These are phyloP conservation scores for Balakata baccata DNA, from an alignment of 345 rosid genomes.

Conservation along the genomic window DNA sequence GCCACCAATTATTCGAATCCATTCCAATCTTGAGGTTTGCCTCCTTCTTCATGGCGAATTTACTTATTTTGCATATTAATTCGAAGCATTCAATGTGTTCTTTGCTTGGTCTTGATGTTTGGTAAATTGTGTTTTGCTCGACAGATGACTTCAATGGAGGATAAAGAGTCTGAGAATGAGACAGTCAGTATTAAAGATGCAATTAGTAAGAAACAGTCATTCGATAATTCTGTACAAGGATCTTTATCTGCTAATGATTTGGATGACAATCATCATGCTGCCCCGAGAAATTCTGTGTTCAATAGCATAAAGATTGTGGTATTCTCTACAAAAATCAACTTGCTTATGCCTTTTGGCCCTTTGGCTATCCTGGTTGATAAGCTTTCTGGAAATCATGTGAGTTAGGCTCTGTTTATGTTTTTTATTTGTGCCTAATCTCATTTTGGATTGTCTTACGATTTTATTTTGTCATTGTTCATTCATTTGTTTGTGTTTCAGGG, in stretches of 20 bases:
- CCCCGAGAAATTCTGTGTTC: constrained; percentile 1
- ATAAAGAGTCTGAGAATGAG: constrained; percentile 16
- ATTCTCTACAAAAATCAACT: constrained; percentile 27
- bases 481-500: constrained; percentile 26
- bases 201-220: background rate
- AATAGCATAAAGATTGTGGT: constrained; percentile 28
- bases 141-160: constrained; percentile 22
- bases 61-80: background rate
- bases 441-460: background rate
- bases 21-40: constrained; percentile 25
- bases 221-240: background rate
- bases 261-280: background rate
- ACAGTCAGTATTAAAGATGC: background rate
- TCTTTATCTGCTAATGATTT: background rate
- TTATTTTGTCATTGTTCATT: background rate
- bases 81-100: no score
- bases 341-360: constrained; percentile 36
- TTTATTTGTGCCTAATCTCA: background rate
- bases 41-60: background rate
- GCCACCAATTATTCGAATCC: constrained; percentile 10
- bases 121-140: background rate
- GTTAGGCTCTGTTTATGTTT: background rate
- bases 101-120: background rate
- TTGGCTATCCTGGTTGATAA: constrained; percentile 28
- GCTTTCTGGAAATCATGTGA: constrained; percentile 23